Base-by-base conservation (phyloP, 2,329 filamentous ascomycete species). In the Endocalyx cinctus region DNA sequence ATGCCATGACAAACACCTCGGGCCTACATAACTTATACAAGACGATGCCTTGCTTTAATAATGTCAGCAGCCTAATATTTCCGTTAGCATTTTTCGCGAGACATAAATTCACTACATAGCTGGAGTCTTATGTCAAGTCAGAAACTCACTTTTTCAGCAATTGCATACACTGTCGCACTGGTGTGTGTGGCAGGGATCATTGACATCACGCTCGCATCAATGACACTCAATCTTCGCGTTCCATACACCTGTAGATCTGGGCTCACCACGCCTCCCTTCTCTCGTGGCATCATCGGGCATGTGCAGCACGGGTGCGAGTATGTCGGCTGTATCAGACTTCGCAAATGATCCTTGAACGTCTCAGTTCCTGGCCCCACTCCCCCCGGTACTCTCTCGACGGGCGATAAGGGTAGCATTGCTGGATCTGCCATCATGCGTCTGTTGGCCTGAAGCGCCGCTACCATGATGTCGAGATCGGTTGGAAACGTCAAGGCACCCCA, bases 151-250 rank as follows among this genome's bases (percentile, higher is more conserved):
- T 23, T 23, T 43, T 70, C 67, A 10, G 50, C 66, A 29, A 66
- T 48, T 54, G 63, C 65, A 41, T 69, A 70, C 5, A 68, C 29
- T 4, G 29, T 31, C 12, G 29, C 22, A 14, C 22, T 17, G 2
- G 45, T 41, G 27, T 52, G 49, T 5, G 46, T 48, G 1, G 48
- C 50, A 1, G 43, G 43, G 14, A 50, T 29, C 17, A 67, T 49
- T 3, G 68, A 68, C 26, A 70, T 62, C 17, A 69, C 54, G 26
- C 63, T 64, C 3, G 63, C 62, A 38, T 72, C 68, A 2, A 68
- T 60, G 6, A 71, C 54, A 4, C 67, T 58, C 27, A 72, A 48
- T 31, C 63, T 63, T 18, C 51, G 40, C 4, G 60, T 62, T 2
- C 67, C 68, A 39, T 69, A 68, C 0, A 71, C 68, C 27, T 52